Percentiles rank a stretch among this genome's conserved stretches.
phyloP scores from a whole-genome alignment of 2,329 filamentous ascomycete genomes.

The Trichoderma sp. region DNA sequence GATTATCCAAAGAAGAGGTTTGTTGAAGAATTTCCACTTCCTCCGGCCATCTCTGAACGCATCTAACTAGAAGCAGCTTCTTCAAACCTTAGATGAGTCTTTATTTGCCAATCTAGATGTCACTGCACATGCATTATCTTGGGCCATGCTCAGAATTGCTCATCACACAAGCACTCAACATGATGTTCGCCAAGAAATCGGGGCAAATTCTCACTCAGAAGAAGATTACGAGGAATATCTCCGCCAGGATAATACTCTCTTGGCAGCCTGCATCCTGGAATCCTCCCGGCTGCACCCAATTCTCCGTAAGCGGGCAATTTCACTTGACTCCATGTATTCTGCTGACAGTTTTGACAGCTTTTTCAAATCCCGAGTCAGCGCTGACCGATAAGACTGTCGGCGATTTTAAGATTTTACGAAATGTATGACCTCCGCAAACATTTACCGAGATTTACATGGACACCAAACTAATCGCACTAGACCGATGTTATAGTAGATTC shows the following conservation, averaged over 20 bases:
- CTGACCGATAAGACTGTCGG: not conserved
- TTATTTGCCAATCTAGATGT: slow-evolving; percentile 21
- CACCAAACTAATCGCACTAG: not conserved
- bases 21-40: not conserved
- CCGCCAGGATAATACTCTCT: slow-evolving; percentile 5
- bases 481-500: slow-evolving; percentile 19
- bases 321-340: not conserved
- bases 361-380: not conserved
- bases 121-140: slow-evolving; percentile 13
- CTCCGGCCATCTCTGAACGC: not conserved
- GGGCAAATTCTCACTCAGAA: not conserved
- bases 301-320: not conserved
- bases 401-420: not conserved
- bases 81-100: slow-evolving; percentile 20
- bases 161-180: not conserved
- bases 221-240: not conserved
- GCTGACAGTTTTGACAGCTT: not conserved
- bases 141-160: slow-evolving; percentile 4
- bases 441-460: not conserved
- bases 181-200: not conserved
- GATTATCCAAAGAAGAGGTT: slow-evolving; percentile 6
- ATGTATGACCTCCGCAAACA: not conserved
- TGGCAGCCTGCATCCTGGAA: slow-evolving; percentile 14
- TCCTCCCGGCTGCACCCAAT: slow-evolving; percentile 18
- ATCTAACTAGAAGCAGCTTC: slow-evolving; percentile 8